A percentile compares a stretch with the other conserved stretches of the same genome.
phyloP scores from a whole-genome alignment of 805 yeast genomes.

The Cyberlindnera suaveolens region DNA sequence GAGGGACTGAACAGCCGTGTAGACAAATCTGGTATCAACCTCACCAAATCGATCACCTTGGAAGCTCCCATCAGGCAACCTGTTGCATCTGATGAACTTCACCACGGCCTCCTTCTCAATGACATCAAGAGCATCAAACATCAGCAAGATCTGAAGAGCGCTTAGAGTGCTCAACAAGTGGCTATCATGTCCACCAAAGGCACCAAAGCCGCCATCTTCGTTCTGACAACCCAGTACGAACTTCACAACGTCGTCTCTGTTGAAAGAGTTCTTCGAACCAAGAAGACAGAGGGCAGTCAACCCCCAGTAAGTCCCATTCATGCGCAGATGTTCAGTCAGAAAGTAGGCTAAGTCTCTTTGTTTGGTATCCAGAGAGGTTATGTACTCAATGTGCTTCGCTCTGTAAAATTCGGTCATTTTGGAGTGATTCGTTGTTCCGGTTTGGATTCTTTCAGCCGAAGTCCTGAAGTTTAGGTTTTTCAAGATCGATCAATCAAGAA shows the following conservation, averaged over 20 bases:
- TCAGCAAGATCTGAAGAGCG: conserved; percentile 72
- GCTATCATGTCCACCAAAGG: conserved; percentile 85
- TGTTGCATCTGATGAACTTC: conserved; percentile 32
- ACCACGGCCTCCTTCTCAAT: conserved; percentile 26
- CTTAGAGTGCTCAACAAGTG: conserved; percentile 82
- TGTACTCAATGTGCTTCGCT: conserved; percentile 55
- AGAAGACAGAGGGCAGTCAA: conserved; percentile 65
- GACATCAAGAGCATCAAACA: conserved; percentile 52
- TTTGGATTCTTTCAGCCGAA: not conserved
- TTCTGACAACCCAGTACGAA: conserved; percentile 69
- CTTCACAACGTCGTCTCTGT: conserved; percentile 54
- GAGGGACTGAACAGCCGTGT: conserved; percentile 70
- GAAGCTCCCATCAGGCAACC: conserved; percentile 57
- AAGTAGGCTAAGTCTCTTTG: conserved; percentile 70
- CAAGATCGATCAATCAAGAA: not conserved
- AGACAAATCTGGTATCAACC: conserved; percentile 86
- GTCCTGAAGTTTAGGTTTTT: not conserved
- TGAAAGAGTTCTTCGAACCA: conserved; percentile 48
- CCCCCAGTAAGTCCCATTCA: conserved; percentile 97
- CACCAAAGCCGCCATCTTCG: conserved; percentile 75
- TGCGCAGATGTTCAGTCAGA: conserved; percentile 82
- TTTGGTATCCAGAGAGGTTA: conserved; percentile 46
- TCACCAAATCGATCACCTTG: conserved; percentile 92
- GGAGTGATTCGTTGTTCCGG: not conserved
- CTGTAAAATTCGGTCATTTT: conserved; percentile 13